phyloP scores from a whole-genome alignment of 176 grass and related monocot genomes.

The Raddia distichophylla region DNA sequence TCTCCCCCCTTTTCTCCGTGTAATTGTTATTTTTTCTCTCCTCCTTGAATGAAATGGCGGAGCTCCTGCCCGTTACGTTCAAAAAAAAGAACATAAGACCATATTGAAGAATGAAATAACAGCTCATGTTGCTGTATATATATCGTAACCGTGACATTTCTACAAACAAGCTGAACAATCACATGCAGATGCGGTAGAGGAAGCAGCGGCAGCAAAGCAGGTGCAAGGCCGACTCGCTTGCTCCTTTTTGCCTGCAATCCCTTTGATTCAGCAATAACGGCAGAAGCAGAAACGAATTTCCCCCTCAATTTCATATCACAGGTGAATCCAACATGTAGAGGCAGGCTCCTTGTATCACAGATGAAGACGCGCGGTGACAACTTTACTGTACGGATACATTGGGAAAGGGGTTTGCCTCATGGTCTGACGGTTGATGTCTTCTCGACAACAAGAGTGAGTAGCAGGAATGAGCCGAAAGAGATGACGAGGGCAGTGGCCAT shows the following conservation, averaged over 20 bases:
- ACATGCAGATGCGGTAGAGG: neutral
- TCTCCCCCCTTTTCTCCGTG: too few species aligned
- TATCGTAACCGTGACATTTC: neutral
- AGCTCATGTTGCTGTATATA: neutral
- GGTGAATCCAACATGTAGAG: conserved; percentile 18
- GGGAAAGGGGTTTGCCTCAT: conserved; percentile 27
- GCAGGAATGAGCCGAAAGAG: conserved; percentile 63
- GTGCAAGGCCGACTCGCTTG: neutral
- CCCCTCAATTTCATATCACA: neutral
- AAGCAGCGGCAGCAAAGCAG: conserved; percentile 1
- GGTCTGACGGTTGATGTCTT: conserved; percentile 35
- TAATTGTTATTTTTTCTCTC: too few species aligned
- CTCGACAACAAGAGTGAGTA: conserved; percentile 57
- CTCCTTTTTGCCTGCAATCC: conserved; percentile 11
- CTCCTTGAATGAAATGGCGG: too few species aligned
- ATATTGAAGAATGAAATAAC: conserved; percentile 13
- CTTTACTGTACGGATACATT: neutral
- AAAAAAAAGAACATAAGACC: too few species aligned
- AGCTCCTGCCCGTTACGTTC: too few species aligned
- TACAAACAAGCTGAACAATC: neutral
- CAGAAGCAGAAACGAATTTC: conserved; percentile 21
- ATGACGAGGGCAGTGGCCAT: conserved; percentile 53
- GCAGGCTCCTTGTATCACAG: conserved; percentile 17
- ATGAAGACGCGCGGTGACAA: conserved; percentile 13
- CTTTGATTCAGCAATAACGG: conserved; percentile 18